A percentile compares a stretch with the other conserved stretches of the same genome.
Conservation (phyloP, 2,329 filamentous ascomycete genomes). For the Claviceps pazoutovae region DNA sequence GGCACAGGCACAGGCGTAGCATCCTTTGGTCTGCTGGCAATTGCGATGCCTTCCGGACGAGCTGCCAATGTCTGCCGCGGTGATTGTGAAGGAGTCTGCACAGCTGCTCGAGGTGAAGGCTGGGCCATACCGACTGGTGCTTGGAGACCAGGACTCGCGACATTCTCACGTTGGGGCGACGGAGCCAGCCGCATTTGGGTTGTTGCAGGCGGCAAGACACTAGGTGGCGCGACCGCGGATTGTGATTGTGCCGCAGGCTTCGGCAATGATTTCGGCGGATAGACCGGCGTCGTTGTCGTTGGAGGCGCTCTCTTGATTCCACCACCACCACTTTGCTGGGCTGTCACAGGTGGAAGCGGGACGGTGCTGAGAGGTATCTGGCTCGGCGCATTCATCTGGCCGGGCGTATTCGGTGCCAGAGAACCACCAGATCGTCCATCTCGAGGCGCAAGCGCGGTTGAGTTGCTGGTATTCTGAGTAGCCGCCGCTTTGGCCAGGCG, state of each 20-base stretch:
- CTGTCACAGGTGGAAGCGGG: slow-evolving; percentile 7
- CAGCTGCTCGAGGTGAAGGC: slow-evolving; percentile 16
- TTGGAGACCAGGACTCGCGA: slow-evolving; percentile 22
- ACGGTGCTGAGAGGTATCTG: slow-evolving; percentile 3
- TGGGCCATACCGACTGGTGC: slow-evolving; percentile 20
- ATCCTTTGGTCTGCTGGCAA: slow-evolving; percentile 17
- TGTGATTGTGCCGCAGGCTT: slow-evolving; percentile 11
- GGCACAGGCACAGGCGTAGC: slow-evolving; percentile 9
- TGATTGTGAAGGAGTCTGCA: slow-evolving; percentile 19
- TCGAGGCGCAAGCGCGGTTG: slow-evolving; percentile 19
- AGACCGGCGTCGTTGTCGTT: slow-evolving; percentile 19
- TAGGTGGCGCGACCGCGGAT: slow-evolving; percentile 15
- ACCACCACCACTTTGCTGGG: slow-evolving; percentile 7
- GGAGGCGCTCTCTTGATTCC: slow-evolving; percentile 14
- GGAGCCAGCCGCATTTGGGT: slow-evolving; percentile 16
- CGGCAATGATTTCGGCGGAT: slow-evolving; percentile 21
- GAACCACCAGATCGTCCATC: slow-evolving; percentile 15
- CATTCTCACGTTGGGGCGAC: slow-evolving; percentile 17
- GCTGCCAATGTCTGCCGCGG: slow-evolving; percentile 19
- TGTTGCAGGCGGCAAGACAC: slow-evolving; percentile 15
- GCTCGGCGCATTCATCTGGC: not conserved
- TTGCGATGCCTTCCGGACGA: slow-evolving; percentile 16
- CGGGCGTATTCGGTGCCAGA: not conserved
- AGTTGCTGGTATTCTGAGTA: slow-evolving; percentile 19
- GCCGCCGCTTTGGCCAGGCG: slow-evolving; percentile 21